Evolutionary conservation across 495 filamentous ascomycete species (phyloP).

Genomic region (Elasticomyces elasticus): DNA sequence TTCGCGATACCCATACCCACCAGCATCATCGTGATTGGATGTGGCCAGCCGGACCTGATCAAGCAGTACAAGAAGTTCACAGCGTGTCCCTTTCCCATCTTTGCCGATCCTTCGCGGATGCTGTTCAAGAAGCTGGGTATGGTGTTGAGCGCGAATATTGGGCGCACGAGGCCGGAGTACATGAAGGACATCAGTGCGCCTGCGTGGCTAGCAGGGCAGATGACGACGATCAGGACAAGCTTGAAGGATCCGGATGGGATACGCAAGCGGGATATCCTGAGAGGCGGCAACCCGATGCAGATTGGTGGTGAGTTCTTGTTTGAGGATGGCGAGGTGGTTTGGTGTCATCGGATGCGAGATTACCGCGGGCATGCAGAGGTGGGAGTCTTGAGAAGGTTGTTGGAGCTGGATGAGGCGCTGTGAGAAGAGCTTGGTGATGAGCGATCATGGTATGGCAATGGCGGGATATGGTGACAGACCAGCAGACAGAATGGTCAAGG

Average conservation of each 20-base stretch:
- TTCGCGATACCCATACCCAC: slow-evolving; percentile 55
- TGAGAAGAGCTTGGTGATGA: neutral
- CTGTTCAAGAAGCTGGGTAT: slow-evolving; percentile 68
- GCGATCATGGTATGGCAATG: too few relatives aligned
- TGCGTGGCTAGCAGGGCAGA: slow-evolving; percentile 43
- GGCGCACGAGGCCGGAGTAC: slow-evolving; percentile 55
- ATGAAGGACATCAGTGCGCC: slow-evolving; percentile 47
- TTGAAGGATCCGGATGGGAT: slow-evolving; percentile 20
- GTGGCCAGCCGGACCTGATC: slow-evolving; percentile 66
- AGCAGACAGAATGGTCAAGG: neutral
- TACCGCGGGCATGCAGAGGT: slow-evolving; percentile 73
- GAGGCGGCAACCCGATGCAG: slow-evolving; percentile 58
- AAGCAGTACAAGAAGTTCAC: slow-evolving; percentile 54
- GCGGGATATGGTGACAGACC: neutral
- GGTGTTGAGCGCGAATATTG: slow-evolving; percentile 51
- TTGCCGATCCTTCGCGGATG: slow-evolving; percentile 60
- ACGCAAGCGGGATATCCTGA: slow-evolving; percentile 29
- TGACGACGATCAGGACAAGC: slow-evolving; percentile 5
- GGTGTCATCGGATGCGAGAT: slow-evolving; percentile 77
- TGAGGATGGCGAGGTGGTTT: slow-evolving; percentile 57
- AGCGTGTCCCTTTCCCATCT: slow-evolving; percentile 66
- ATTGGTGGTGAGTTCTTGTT: slow-evolving; percentile 82
- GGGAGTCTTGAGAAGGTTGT: slow-evolving; percentile 47
- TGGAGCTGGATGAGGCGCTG: slow-evolving; percentile 44
- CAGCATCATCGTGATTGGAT: slow-evolving; percentile 64